Evolutionary conservation across 768 basidiomycete genomes (phyloP).

Genomic region (Hygrocybe coccinea): DNA sequence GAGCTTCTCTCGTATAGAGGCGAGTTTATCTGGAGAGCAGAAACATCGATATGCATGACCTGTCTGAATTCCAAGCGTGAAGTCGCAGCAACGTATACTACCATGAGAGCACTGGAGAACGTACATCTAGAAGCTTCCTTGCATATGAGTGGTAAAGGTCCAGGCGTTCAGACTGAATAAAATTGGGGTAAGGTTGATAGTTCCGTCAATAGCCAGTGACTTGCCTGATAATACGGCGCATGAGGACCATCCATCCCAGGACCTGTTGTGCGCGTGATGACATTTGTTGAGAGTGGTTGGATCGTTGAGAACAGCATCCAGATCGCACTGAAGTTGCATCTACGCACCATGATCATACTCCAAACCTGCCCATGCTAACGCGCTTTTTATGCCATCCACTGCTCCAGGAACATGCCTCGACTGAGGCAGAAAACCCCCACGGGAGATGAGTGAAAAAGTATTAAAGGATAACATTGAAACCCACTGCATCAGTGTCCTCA

Average conservation of each 20-base stretch:
- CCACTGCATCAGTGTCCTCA: conserved; percentile 91
- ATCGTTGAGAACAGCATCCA: too few species aligned
- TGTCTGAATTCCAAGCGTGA: conserved; percentile 41
- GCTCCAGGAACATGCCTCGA: conserved; percentile 76
- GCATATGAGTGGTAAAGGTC: conserved; percentile 79
- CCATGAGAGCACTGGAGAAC: conserved; percentile 13
- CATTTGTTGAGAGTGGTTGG: neutral
- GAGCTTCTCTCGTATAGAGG: conserved; percentile 62
- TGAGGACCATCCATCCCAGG: conserved; percentile 72
- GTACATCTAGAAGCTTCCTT: conserved; percentile 69
- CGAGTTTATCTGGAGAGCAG: conserved; percentile 71
- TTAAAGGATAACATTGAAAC: conserved; percentile 18
- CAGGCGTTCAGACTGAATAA: conserved; percentile 75
- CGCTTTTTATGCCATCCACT: conserved; percentile 71
- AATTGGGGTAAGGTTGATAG: neutral
- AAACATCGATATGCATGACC: conserved; percentile 95
- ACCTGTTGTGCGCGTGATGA: conserved; percentile 40
- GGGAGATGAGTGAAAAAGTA: neutral
- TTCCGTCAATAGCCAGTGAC: conserved; percentile 4
- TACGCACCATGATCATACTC: conserved; percentile 83
- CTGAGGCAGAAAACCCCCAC: conserved; percentile 36
- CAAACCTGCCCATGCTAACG: conserved; percentile 86
- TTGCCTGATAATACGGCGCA: conserved; percentile 84
- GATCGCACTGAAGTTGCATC: neutral
- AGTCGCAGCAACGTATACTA: neutral